Evolutionary conservation across 1,284 basidiomycete species (phyloP), one percentile per base, ranked within the genome.

Genomic region (Moesziomyces globuligerus): DNA sequence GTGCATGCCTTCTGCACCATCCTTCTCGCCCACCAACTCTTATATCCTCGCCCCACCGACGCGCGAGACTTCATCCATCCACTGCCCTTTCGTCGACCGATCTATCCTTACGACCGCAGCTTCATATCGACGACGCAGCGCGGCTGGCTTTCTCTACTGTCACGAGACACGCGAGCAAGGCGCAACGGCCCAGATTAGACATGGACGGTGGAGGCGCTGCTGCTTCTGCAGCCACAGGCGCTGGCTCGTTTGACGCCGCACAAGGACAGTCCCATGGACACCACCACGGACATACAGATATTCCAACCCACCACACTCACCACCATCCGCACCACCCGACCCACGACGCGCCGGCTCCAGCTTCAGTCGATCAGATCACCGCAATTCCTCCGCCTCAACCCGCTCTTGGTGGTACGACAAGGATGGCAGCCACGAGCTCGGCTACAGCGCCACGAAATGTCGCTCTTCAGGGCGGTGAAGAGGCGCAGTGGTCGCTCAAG

Each of bases 401-500:
- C 13, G 29, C 29, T 11, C 29, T 15, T 15, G 13, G 9, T 5
- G 17, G 13, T 3, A 15, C 9, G 17, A 15, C 10, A 11, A 32
- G 13, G 6, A 32, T 23, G 38, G 18, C 38, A 39, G 38, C 23
- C 8, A 20, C 38, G 4, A 18, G 18, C 10, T 20, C n/a, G 9
- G 38, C 38, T 15, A 15, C 29, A 13, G 29, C 13, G 13, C 17
- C 29, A 3, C 38, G 56, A 25, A 15, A 26, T 40, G 26, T 45
- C 49, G 15, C 44, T 49, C 9, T 47, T 9, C 29, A 32, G 29
- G 29, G 29, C 41, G 44, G 28, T 6, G 75, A 77, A n/a, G 74
- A 75, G 24, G 65, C 62, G 15, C 78, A 79, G 40, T 79, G 78
- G 78, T 60, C 72, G 10, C 45, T 77, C 21, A 73, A 74, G 41